Conservation (phyloP, 768 basidiomycete genomes). For the Pholiota conissans region DNA sequence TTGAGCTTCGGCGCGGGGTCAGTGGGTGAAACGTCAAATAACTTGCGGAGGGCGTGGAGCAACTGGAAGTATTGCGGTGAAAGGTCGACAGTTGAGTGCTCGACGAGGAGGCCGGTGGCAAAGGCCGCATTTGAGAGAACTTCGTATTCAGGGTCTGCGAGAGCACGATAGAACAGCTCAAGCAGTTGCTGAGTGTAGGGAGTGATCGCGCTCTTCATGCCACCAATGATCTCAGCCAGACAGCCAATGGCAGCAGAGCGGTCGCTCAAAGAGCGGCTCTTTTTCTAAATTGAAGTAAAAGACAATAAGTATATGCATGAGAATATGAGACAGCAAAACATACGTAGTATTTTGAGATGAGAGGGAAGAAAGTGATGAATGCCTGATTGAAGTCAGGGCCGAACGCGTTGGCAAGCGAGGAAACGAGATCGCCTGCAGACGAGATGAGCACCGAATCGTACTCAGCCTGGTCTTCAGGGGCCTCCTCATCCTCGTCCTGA, state of each 20-base stretch:
- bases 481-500: constrained; percentile 84
- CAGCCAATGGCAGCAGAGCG: constrained; percentile 92
- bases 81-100: constrained; percentile 81
- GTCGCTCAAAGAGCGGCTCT: constrained; percentile 85
- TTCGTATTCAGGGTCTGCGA: constrained; percentile 85
- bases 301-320: not conserved
- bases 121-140: constrained; percentile 97
- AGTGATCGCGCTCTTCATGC: constrained; percentile 85
- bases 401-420: constrained; percentile 82
- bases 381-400: constrained; percentile 81
- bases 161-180: constrained; percentile 80
- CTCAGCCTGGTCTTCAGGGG: constrained; percentile 89
- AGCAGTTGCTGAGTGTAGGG: constrained; percentile 80
- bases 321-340: constrained; percentile 27
- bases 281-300: constrained; percentile 68
- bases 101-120: constrained; percentile 87
- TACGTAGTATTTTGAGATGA: constrained; percentile 91
- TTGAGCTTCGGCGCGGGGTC: constrained; percentile 70
- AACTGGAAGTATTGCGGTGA: constrained; percentile 78
- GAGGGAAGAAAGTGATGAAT: constrained; percentile 84
- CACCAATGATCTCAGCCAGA: constrained; percentile 92
- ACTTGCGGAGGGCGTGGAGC: constrained; percentile 75
- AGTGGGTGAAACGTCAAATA: constrained; percentile 70
- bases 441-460: constrained; percentile 96
- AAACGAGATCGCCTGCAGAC: constrained; percentile 91